Evolutionary conservation across 257 asterid species (phyloP), one percentile per base, ranked within the genome.

Genomic region (Plantago elongata): DNA sequence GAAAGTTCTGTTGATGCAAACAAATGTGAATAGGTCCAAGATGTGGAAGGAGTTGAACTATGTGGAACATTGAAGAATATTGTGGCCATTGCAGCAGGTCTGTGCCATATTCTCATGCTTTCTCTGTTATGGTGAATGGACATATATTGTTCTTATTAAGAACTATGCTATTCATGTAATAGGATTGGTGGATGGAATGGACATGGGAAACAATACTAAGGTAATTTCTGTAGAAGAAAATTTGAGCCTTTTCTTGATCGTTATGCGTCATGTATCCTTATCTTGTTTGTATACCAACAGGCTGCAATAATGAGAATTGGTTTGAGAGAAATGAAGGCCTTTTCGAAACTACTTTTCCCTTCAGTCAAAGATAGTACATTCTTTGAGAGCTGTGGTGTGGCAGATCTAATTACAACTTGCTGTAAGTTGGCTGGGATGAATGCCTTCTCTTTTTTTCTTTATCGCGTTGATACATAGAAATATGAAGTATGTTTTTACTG

Each of bases 291-390:
- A 34, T 34, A 34, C 4, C 40, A 4, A 34, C 42, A 90, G 97
- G 96, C 97, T 69, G 97, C 97, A 62, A 85, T 90, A 62, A 90
- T 90, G 96, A 83, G 97, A 75, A 85, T 87, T 65, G 97, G 97
- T 61, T 76, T 90, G 78, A 73, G 87, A 69, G 96, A 90, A 77
- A 90, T 90, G 97, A 90, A 79, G 86, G 95, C 97, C 52, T 75
- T 90, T 43, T 87, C 97, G 18, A 90, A 90, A 74, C 79, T 87
- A 22, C 78, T 90, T 43, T 90, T 87, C 74, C 85, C 93, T 57
- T 85, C 96, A 4, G 97, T 90, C 43, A 80, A 84, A 80, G 97
- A 90, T 44, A 90, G 72, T 66, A 90, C 97, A 48, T 90, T 90
- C 82, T 87, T 90, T 52, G 97, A 90, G 81, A 90, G 97, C 84